These are phyloP conservation scores for Myxozyma neglecta DNA, from an alignment of 805 yeast genomes.

Conservation along the genomic window DNA sequence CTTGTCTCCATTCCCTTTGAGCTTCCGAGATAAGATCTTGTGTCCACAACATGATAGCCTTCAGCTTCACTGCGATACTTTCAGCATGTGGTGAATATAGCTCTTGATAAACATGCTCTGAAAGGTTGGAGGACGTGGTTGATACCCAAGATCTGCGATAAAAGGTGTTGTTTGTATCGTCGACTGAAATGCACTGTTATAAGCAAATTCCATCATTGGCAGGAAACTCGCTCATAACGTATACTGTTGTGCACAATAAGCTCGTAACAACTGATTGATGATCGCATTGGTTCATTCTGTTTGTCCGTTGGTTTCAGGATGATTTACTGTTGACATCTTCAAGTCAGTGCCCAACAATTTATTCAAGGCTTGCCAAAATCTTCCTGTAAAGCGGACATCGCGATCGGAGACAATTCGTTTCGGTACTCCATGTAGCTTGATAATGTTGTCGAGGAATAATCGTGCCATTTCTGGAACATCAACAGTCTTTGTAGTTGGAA, in stretches of 20 bases:
- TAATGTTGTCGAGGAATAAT: constrained; percentile 17
- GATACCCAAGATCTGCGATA: constrained; percentile 2
- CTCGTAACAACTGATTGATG: neutral
- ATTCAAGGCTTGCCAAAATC: constrained; percentile 25
- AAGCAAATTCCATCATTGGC: constrained; percentile 5
- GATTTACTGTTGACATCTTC: neutral
- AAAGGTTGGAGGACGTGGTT: neutral
- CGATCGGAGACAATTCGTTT: constrained; percentile 27
- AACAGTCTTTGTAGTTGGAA: constrained; percentile 15
- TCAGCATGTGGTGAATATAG: neutral
- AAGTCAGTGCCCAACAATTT: neutral
- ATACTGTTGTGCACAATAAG: neutral
- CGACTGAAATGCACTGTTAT: constrained; percentile 1
- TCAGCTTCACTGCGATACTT: neutral
- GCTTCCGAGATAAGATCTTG: neutral
- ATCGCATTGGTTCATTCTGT: neutral
- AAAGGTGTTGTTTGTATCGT: constrained; percentile 4
- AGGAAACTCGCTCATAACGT: neutral
- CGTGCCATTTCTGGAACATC: constrained; percentile 13
- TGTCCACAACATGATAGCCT: neutral
- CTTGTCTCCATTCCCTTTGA: neutral
- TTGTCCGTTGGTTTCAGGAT: neutral
- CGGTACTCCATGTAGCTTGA: constrained; percentile 29
- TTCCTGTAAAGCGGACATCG: constrained; percentile 20
- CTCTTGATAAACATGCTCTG: neutral